Evolutionary conservation across 495 filamentous ascomycete genomes (phyloP), one percentile per base, ranked within the genome.

Genomic region (Letharia lupina): DNA sequence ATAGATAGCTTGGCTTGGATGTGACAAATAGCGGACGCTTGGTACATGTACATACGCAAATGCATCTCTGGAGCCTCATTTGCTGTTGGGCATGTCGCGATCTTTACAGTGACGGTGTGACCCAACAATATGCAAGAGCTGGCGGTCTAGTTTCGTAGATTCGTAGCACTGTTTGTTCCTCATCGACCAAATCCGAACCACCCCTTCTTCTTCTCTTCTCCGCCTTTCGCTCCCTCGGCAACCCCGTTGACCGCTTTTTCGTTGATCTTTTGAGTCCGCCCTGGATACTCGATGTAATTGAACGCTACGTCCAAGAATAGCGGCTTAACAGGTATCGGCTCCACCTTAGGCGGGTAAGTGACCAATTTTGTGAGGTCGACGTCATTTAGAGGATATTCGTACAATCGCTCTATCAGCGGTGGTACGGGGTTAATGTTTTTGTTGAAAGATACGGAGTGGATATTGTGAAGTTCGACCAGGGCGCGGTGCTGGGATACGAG

Each of bases 211-310:
- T 84, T 78, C 67, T 83, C 80, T 63, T 84, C 76, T 47, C 65
- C 71, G 10, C 76, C 64, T 28, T 69, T 68, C 56, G 63, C 64
- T 50, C 70, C 72, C 20, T 78, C 71, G 12, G 71, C 65, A 50
- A 74, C 71, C 5, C 65, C 72, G 54, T 73, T 70, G 11, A 67
- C 68, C 9, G 16, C 62, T 18, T 41, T 66, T 50, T 73, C 70
- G 23, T 41, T 68, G 12, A 57, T 62, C 18, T 66, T 60, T 3
- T 65, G 69, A 60, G 71, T 62, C 40, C 82, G 81, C 5, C 88
- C 89, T 3, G 94, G 93, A 75, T 99, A 99, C 31, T 91, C 87
- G 67, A 99, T 91, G 73, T 96, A 99, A 74, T 98, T 99, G 89
- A 91, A 98, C 20, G 94, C 94, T 16, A 96, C 90, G 74, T 99